Percentiles rank a stretch among this genome's conserved stretches.
phyloP scores from a whole-genome alignment of 768 basidiomycete genomes.

The Suillus weaverae region DNA sequence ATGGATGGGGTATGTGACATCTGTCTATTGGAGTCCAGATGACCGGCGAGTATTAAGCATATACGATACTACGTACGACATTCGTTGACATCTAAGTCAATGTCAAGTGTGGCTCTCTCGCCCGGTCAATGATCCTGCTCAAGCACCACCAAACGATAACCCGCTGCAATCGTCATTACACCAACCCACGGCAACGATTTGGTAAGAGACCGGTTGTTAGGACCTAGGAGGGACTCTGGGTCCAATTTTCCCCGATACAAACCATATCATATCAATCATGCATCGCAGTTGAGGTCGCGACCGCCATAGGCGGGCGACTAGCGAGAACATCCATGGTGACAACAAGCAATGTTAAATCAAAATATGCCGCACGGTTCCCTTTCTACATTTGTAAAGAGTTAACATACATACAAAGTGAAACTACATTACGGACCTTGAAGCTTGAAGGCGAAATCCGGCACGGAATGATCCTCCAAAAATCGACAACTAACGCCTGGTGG shows the following conservation, averaged over 20 bases:
- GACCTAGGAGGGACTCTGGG: not conserved
- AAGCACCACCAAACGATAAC: not conserved
- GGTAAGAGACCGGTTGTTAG: not conserved
- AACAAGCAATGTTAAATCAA: not conserved
- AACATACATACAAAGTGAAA: not conserved
- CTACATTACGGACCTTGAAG: slow-evolving; percentile 1
- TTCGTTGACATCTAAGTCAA: not conserved
- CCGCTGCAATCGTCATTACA: not conserved
- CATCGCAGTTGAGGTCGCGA: not conserved
- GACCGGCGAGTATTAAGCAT: too few relatives aligned
- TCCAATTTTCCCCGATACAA: not conserved
- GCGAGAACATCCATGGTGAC: not conserved
- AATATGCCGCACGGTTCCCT: not conserved
- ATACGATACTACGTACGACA: not conserved
- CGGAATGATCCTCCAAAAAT: not conserved
- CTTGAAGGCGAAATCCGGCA: not conserved
- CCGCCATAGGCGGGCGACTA: not conserved
- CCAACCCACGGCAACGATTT: not conserved
- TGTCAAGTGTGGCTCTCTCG: not conserved
- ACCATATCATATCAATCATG: not conserved
- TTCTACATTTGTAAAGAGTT: not conserved
- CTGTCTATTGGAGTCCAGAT: too few relatives aligned
- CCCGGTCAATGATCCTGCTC: not conserved
- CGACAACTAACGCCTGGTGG: slow-evolving; percentile 4
- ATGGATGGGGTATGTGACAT: too few relatives aligned